Evolutionary conservation across 2,329 filamentous ascomycete species (phyloP).

Genomic region (Zymoseptoria pseudotritici): DNA sequence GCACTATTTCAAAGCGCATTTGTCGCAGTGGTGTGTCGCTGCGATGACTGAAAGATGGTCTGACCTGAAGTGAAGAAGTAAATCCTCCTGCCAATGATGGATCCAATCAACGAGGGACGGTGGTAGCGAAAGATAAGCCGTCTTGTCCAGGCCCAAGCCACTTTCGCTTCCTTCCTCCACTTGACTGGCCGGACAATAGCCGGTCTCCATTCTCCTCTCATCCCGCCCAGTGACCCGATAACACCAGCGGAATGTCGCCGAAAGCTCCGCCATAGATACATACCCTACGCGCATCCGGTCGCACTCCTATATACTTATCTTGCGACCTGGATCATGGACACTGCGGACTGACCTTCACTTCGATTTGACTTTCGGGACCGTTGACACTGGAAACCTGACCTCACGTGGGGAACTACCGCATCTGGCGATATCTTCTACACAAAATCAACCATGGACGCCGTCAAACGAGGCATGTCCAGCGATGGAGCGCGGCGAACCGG

Average conservation of each 20-base stretch:
- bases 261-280: not conserved
- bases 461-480: conserved; percentile 11
- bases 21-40: too few relatives aligned
- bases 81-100: not conserved
- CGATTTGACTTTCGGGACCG: not conserved
- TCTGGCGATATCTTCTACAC: not conserved
- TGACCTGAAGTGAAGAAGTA: not conserved
- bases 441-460: conserved; percentile 6
- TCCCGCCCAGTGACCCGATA: not conserved
- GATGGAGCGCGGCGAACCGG: conserved; percentile 1
- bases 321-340: conserved; percentile 1
- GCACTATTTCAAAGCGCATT: too few relatives aligned
- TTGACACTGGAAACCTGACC: not conserved
- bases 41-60: not conserved
- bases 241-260: not conserved
- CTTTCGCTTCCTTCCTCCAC: not conserved
- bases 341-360: not conserved
- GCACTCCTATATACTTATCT: not conserved
- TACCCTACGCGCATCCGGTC: not conserved
- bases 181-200: not conserved
- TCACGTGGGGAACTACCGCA: not conserved
- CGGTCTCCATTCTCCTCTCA: not conserved
- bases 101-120: not conserved
- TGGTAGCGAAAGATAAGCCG: not conserved
- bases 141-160: not conserved